Base-by-base conservation (phyloP, 2,329 filamentous ascomycete species). In the Emergomyces pasteurianus region DNA sequence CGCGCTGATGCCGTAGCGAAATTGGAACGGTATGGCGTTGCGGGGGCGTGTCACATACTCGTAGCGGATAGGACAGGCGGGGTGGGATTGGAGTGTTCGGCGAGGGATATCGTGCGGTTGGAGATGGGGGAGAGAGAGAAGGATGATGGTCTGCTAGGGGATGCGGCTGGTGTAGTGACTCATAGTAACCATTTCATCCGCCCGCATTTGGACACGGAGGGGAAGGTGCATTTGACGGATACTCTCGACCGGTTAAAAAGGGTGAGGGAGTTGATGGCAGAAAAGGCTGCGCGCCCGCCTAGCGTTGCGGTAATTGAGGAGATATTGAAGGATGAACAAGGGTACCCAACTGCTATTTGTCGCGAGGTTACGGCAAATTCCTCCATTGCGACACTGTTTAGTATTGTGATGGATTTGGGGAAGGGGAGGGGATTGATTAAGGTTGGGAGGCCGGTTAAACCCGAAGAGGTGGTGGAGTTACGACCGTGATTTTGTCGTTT, bases 1-100 rank as follows among this genome's bases (percentile, higher is more conserved):
- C 71, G 73, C 0, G 70, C 71, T 1, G 77, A 78, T 40, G 82
- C 82, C 0, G 73, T 80, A 1, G 63, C 64, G 8, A 74, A 66
- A 49, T 65, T 84, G 12, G 71, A 78, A 61, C 68, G 69, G 47
- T 67, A 72, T 31, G 82, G 82, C 8, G 76, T 84, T 53, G 81
- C 82, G 0, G 74, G 75, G 7, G 75, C 80, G 2, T 81, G 79
- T 58, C 80, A 83, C 63, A 83, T 84, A 63, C 70, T 82, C 0
- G 70, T 84, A 43, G 81, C 77, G 0, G 81, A 84, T 68, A 63
- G 70, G 21, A 72, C 67, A 0, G 77, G 76, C 0, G 74, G 75
- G 0, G 65, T 79, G 4, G 81, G 82, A 0, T 64, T 83, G 7
- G 82, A 85, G 65, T 83, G 77, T 55, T 70, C 66, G n/a, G 61